Conservation (phyloP, 2,329 filamentous ascomycete genomes). For the Colletotrichum tabaci region DNA sequence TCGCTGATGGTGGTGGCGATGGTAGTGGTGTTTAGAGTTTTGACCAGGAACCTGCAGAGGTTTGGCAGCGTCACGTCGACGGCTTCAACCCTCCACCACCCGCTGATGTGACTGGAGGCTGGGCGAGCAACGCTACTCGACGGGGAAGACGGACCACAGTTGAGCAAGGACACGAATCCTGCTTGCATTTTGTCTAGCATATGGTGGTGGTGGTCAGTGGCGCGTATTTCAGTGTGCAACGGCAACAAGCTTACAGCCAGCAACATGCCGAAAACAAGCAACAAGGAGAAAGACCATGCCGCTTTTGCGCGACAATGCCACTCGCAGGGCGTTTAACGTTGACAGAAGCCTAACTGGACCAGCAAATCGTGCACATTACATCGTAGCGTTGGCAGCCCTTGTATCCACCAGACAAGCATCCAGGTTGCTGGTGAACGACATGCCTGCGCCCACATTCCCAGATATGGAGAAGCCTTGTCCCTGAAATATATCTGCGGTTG, state of each 20-base stretch:
- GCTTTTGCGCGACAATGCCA: background rate
- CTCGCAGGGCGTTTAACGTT: conserved; percentile 3
- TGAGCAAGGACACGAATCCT: conserved; percentile 25
- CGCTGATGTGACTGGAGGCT: background rate
- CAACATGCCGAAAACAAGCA: conserved; percentile 9
- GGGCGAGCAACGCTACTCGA: conserved; percentile 6
- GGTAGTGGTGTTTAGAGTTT: conserved; percentile 28
- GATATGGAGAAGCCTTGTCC: conserved; percentile 28
- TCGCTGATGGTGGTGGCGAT: background rate
- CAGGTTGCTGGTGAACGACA: conserved; percentile 8
- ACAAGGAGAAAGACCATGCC: conserved; percentile 10
- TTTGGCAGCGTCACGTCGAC: conserved; percentile 25
- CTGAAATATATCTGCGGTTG: background rate
- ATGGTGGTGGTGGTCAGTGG: background rate
- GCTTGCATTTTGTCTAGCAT: conserved; percentile 12
- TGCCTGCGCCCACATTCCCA: conserved; percentile 26
- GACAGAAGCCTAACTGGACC: conserved; percentile 13
- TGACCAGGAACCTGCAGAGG: conserved; percentile 28
- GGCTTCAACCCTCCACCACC: conserved; percentile 25
- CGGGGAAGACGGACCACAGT: conserved; percentile 25
- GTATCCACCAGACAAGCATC: conserved; percentile 39
- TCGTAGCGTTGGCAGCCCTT: background rate
- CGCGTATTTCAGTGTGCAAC: background rate
- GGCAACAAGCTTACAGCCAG: conserved; percentile 10
- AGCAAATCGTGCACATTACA: background rate